Evolutionary conservation across 2,329 filamentous ascomycete genomes (phyloP).

Genomic region (Dactylellina leptospora): DNA sequence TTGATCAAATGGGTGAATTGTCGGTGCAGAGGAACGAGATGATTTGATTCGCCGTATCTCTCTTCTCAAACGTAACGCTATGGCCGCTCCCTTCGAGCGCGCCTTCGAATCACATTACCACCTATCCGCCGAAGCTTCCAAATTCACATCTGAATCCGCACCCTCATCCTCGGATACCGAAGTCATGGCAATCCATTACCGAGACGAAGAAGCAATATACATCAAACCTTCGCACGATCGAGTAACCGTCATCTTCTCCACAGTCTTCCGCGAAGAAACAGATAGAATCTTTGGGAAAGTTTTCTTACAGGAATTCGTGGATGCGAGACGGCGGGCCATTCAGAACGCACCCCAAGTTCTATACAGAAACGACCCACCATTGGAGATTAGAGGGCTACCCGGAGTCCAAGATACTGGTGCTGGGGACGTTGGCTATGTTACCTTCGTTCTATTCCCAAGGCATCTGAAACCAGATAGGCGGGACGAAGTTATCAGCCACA

Average conservation of each 20-base stretch:
- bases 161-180: slow-evolving; percentile 94
- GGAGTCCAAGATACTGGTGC: slow-evolving; percentile 77
- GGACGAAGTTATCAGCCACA: slow-evolving; percentile 96
- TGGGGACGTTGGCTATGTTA: slow-evolving; percentile 94
- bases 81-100: slow-evolving; percentile 98
- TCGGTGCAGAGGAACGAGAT: slow-evolving; percentile 75
- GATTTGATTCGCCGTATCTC: slow-evolving; percentile 87
- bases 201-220: slow-evolving; percentile 98
- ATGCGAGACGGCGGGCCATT: slow-evolving; percentile 90
- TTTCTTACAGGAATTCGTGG: slow-evolving; percentile 98
- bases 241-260: slow-evolving; percentile 99
- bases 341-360: slow-evolving; percentile 98
- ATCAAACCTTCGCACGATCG: slow-evolving; percentile 97
- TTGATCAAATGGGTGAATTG: not conserved
- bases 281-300: slow-evolving; percentile 97
- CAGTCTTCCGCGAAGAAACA: slow-evolving; percentile 96
- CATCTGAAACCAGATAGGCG: slow-evolving; percentile 90
- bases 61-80: slow-evolving; percentile 94
- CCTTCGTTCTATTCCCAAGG: slow-evolving; percentile 95
- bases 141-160: slow-evolving; percentile 92
- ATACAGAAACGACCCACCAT: slow-evolving; percentile 90
- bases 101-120: slow-evolving; percentile 92
- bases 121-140: slow-evolving; percentile 85
- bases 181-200: slow-evolving; percentile 96
- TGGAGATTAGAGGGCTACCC: slow-evolving; percentile 86